Evolutionary conservation across 2,329 filamentous ascomycete species (phyloP).

Genomic region (Penicillium sp.): DNA sequence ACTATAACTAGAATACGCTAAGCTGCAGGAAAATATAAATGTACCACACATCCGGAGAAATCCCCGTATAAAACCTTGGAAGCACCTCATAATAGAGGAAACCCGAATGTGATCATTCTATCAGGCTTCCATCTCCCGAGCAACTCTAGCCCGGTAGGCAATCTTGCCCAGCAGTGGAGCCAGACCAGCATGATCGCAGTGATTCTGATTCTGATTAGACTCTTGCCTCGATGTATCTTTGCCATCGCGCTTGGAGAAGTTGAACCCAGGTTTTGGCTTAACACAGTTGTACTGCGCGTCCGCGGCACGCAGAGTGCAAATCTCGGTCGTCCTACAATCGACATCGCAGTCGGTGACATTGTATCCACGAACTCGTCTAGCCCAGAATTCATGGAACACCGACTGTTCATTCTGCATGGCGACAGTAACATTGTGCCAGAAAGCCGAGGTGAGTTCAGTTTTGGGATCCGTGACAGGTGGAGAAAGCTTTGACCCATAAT

Average conservation of each 20-base stretch:
- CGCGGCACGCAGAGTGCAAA: conserved; percentile 56
- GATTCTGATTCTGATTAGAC: neutral
- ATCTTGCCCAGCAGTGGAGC: conserved; percentile 25
- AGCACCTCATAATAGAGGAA: no score
- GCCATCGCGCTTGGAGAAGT: conserved; percentile 33
- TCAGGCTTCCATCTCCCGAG: conserved; percentile 5
- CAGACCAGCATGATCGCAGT: conserved; percentile 30
- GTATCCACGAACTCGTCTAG: conserved; percentile 53
- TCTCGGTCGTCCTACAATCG: conserved; percentile 48
- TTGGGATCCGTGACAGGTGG: conserved; percentile 43
- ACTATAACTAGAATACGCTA: no score
- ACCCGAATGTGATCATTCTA: neutral
- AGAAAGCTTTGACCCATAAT: conserved; percentile 51
- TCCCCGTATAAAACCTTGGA: no score
- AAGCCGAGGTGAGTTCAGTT: conserved; percentile 55
- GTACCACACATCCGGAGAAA: no score
- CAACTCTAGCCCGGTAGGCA: conserved; percentile 12
- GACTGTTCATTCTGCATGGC: conserved; percentile 47
- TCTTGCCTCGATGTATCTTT: conserved; percentile 1
- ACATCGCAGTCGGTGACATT: conserved; percentile 43
- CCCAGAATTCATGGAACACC: conserved; percentile 51
- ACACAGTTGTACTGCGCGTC: conserved; percentile 57
- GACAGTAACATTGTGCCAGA: conserved; percentile 61
- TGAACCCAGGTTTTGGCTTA: conserved; percentile 37
- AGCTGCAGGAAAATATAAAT: no score